Conservation (phyloP, 192 early-diverging fungal species). For the Oehlia diaphana region DNA sequence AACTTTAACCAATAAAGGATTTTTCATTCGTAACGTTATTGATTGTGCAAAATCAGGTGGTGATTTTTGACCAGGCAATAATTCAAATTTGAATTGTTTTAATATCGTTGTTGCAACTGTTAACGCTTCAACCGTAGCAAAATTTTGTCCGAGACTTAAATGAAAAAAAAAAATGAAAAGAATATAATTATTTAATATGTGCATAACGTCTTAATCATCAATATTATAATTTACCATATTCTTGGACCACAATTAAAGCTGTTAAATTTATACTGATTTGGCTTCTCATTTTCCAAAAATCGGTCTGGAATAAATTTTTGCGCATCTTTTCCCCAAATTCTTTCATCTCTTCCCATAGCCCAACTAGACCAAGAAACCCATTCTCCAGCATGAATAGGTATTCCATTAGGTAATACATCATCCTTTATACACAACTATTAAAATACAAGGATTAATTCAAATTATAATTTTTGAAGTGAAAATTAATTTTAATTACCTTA, state of each 20-base stretch:
- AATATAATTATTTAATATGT: too few species aligned
- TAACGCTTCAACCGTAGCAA: constrained; percentile 43
- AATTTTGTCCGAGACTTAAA: constrained; percentile 40
- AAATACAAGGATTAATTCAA: neutral
- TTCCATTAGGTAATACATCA: constrained; percentile 64
- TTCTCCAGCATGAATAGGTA: constrained; percentile 50
- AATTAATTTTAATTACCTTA: constrained; percentile 38
- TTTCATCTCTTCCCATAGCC: constrained; percentile 48
- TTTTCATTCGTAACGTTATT: constrained; percentile 43
- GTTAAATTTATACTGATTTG: constrained; percentile 47
- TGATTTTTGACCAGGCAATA: constrained; percentile 35
- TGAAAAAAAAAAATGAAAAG: neutral
- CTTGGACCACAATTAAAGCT: constrained; percentile 63
- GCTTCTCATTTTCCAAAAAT: constrained; percentile 51
- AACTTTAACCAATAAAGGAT: constrained; percentile 40
- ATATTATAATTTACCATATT: constrained; percentile 29
- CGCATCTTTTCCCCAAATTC: constrained; percentile 68
- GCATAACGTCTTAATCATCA: too few species aligned
- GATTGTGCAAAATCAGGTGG: constrained; percentile 31
- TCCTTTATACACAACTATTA: constrained; percentile 39
- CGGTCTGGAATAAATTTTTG: constrained; percentile 62
- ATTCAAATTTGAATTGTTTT: constrained; percentile 38
- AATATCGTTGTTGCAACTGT: constrained; percentile 37
- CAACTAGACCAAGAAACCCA: constrained; percentile 54
- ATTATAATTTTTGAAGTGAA: neutral